Base-by-base conservation (phyloP, 169 alveolate species). In the Cyclospora cayetanensis region DNA sequence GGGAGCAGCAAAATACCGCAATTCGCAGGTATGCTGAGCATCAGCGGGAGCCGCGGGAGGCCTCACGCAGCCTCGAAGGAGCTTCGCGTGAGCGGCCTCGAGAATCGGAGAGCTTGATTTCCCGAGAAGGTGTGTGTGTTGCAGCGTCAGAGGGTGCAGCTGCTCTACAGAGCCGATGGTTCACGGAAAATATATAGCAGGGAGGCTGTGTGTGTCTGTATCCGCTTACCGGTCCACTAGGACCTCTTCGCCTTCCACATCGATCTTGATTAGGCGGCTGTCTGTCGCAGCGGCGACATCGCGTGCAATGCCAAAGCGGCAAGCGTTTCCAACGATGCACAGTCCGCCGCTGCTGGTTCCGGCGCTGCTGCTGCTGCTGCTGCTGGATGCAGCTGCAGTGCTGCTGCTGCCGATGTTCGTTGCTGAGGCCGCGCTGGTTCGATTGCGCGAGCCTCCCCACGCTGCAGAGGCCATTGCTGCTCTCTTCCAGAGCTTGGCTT, bases 311-410 rank as follows among this genome's bases (percentile, higher is more conserved):
- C 88, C 72, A 22, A 43, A 46, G 70, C 88, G 72, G 70, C 72
- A 43, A 4, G 70, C 88, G 50, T 46, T 79, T 29, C 88, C 88
- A 27, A 29, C 11, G 1, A 43, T 55, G 15, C 88, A 43, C 37
- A 46, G 72, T 0, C 66, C 52, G 88, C 88, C 29, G 88, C 70
- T 50, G 88, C 72, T 50, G 88, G 70, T 46, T 66, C 70, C 18
- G 72, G 72, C 50, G 70, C 87, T 77, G 39, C 87, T 77, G 63
- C 68, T 77, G 68, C 68, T 27, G 87, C 68, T 42, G 87, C 63
- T 76, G 35, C 70, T 50, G 52, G 72, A 29, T 46, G 68, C 68
- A 12, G 34, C 42, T 66, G 52, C 50, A 70, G 50, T 79, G 72
- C 65, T 25, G 25, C 65, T 43, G 50, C 72, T 46, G 29, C 68